Conservation (phyloP, 1,284 basidiomycete species). For the Cutaneotrichosporon cutaneum region DNA sequence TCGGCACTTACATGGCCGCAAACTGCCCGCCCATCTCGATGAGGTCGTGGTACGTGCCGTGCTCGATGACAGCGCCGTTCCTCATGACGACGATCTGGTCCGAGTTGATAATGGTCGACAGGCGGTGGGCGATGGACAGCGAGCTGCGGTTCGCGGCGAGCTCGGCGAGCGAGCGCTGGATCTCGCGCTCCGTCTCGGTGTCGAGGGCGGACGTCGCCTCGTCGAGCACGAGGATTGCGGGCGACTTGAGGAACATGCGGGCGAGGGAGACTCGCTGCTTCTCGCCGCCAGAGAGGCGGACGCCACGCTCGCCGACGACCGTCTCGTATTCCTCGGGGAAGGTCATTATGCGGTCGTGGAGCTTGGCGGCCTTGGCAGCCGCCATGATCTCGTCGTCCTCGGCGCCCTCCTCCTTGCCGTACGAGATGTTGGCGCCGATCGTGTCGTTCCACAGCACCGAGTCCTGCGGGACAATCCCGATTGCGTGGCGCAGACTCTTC, state of each 20-base stretch:
- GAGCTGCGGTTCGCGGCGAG: slow-evolving; percentile 71
- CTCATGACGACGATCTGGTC: slow-evolving; percentile 87
- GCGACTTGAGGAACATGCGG: slow-evolving; percentile 86
- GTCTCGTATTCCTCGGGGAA: slow-evolving; percentile 81
- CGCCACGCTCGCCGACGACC: slow-evolving; percentile 90
- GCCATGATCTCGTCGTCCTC: slow-evolving; percentile 84
- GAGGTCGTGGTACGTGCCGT: slow-evolving; percentile 82
- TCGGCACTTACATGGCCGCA: slow-evolving; percentile 40
- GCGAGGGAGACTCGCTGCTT: slow-evolving; percentile 87
- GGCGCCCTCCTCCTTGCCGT: slow-evolving; percentile 75
- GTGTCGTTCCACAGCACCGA: slow-evolving; percentile 95
- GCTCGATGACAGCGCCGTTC: slow-evolving; percentile 78
- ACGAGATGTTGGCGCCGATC: slow-evolving; percentile 90
- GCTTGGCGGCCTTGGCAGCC: slow-evolving; percentile 79
- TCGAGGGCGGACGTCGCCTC: slow-evolving; percentile 97
- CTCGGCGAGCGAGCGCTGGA: slow-evolving; percentile 59
- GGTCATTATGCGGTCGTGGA: slow-evolving; percentile 74
- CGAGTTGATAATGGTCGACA: slow-evolving; percentile 48
- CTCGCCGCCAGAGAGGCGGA: slow-evolving; percentile 98
- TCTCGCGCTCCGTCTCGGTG: slow-evolving; percentile 73
- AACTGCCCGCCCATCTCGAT: slow-evolving; percentile 59
- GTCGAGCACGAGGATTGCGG: slow-evolving; percentile 89
- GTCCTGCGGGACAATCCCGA: slow-evolving; percentile 97
- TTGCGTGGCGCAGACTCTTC: slow-evolving; percentile 68
- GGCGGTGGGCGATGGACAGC: slow-evolving; percentile 84